A percentile compares a stretch with the other conserved stretches of the same genome.
Evolutionary conservation across 1,284 basidiomycete species (phyloP).

Genomic region (Chiua sp.): DNA sequence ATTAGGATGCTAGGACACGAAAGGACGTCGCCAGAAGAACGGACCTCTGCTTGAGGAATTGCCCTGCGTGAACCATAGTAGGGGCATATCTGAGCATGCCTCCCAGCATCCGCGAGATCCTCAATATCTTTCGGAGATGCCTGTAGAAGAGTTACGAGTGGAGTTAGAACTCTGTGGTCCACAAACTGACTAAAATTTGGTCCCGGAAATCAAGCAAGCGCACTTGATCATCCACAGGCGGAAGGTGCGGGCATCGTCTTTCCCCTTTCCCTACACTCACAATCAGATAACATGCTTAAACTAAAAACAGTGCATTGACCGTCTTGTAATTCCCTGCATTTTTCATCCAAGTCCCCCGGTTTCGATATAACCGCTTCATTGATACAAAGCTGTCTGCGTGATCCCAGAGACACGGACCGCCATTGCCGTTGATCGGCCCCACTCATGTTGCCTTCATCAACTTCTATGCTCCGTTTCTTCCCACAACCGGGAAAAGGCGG

Average conservation of each 20-base stretch:
- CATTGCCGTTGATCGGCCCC: constrained; percentile 39
- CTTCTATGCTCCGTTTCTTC: constrained; percentile 27
- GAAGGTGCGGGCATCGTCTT: constrained; percentile 81
- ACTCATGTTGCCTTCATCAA: constrained; percentile 34
- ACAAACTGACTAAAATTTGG: constrained; percentile 73
- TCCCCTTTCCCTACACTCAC: constrained; percentile 56
- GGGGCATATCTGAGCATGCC: constrained; percentile 76
- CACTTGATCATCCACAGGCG: constrained; percentile 73
- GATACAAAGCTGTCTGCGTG: constrained; percentile 94
- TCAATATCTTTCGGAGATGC: constrained; percentile 94
- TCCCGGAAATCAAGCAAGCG: constrained; percentile 89
- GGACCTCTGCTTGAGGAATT: constrained; percentile 89
- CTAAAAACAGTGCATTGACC: constrained; percentile 49
- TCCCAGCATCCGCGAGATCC: constrained; percentile 82
- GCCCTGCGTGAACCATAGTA: constrained; percentile 93
- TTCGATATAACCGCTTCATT: constrained; percentile 77
- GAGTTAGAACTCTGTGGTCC: not conserved
- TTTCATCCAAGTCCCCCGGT: constrained; percentile 88
- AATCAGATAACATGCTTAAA: constrained; percentile 2
- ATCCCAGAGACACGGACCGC: constrained; percentile 83
- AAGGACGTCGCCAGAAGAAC: constrained; percentile 16
- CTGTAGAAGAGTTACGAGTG: constrained; percentile 44
- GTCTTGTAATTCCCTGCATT: constrained; percentile 86
- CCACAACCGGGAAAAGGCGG: constrained; percentile 1
- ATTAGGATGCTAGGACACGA: constrained; percentile 3